phyloP scores from a whole-genome alignment of 495 filamentous ascomycete genomes.

The Aspergillus olivimuriae region DNA sequence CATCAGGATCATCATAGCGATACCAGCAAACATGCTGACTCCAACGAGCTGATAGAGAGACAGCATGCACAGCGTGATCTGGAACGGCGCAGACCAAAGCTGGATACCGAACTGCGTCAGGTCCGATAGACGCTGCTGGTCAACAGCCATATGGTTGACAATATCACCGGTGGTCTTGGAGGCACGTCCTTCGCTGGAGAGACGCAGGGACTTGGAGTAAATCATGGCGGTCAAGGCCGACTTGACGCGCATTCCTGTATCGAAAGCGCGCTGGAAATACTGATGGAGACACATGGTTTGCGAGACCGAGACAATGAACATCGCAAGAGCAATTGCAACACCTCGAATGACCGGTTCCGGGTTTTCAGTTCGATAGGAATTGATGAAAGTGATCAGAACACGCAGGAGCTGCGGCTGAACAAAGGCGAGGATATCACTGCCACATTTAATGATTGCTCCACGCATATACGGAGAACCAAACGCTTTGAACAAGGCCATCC shows the following conservation, averaged over 20 bases:
- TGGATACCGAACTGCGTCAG: conserved; percentile 93
- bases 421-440: conserved; percentile 80
- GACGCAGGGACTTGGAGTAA: conserved; percentile 79
- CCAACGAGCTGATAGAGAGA: conserved; percentile 94
- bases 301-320: conserved; percentile 81
- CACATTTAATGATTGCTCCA: conserved; percentile 75
- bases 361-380: conserved; percentile 60
- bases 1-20: conserved; percentile 95
- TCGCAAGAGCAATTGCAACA: conserved; percentile 79
- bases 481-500: conserved; percentile 79
- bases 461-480: conserved; percentile 79
- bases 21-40: conserved; percentile 90
- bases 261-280: conserved; percentile 92
- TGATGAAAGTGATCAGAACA: conserved; percentile 77
- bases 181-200: conserved; percentile 91
- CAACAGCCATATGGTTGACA: conserved; percentile 98
- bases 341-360: conserved; percentile 78
- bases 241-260: conserved; percentile 95
- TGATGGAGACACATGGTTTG: conserved; percentile 85
- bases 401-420: conserved; percentile 87
- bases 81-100: conserved; percentile 93
- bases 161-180: conserved; percentile 94
- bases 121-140: conserved; percentile 91
- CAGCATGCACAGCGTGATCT: conserved; percentile 90
- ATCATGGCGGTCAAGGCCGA: conserved; percentile 82